Evolutionary conservation across 495 filamentous ascomycete genomes (phyloP).

Genomic region (Lophium mytilinum): DNA sequence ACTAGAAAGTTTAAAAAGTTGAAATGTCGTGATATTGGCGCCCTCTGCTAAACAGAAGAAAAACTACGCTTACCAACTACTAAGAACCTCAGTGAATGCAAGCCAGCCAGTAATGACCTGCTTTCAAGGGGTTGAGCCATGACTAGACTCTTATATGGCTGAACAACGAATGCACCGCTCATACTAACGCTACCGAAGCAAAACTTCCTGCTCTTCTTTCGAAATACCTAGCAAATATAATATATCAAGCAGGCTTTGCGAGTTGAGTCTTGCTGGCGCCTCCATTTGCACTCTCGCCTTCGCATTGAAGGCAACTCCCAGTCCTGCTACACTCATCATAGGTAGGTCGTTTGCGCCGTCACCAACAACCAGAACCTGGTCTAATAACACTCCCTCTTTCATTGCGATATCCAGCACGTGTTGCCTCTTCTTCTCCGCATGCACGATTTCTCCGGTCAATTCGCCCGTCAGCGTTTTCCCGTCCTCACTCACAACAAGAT

Average conservation of each 20-base stretch:
- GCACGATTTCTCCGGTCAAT: conserved; percentile 69
- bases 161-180: too few species aligned
- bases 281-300: conserved; percentile 86
- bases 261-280: conserved; percentile 74
- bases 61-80: too few species aligned
- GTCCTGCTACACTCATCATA: conserved; percentile 82
- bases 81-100: too few species aligned
- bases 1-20: too few species aligned
- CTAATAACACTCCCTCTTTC: conserved; percentile 58
- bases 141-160: too few species aligned
- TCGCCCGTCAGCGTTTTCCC: conserved; percentile 71
- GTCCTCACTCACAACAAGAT: conserved; percentile 59
- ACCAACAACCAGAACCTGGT: conserved; percentile 79
- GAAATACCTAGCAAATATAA: conserved; percentile 72
- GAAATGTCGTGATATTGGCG: too few species aligned
- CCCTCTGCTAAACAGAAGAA: too few species aligned
- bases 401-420: conserved; percentile 69
- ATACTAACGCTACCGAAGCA: conserved; percentile 10
- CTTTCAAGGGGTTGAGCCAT: too few species aligned
- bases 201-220: conserved; percentile 22
- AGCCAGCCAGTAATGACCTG: too few species aligned
- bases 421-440: conserved; percentile 68
- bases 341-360: conserved; percentile 92
- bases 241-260: conserved; percentile 68
- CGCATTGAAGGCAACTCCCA: conserved; percentile 90